A percentile compares a stretch with the other conserved stretches of the same genome.
phyloP scores from a whole-genome alignment of 495 filamentous ascomycete species.

The Terfezia claveryi region DNA sequence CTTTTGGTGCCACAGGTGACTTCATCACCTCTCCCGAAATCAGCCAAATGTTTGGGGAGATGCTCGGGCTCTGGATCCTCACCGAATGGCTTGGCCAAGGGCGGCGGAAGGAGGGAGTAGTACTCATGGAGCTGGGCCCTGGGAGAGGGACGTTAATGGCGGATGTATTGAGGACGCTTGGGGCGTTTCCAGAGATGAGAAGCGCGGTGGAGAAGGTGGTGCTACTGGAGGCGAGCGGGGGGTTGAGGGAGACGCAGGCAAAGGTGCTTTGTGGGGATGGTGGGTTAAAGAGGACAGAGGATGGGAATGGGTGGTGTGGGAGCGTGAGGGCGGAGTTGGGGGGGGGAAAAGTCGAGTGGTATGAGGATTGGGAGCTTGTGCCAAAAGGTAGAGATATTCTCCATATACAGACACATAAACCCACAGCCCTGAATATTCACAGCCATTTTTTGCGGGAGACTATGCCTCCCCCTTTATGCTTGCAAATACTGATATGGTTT shows the following conservation, averaged over 20 bases:
- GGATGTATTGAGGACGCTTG: constrained; percentile 68
- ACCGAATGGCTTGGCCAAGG: constrained; percentile 92
- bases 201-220: constrained; percentile 59
- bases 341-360: constrained; percentile 50
- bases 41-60: constrained; percentile 87
- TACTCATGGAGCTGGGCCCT: constrained; percentile 82
- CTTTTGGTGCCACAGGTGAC: constrained; percentile 77
- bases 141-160: constrained; percentile 93
- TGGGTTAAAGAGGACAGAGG: constrained; percentile 41
- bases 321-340: constrained; percentile 17
- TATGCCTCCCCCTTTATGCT: not conserved
- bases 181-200: not conserved
- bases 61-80: constrained; percentile 82
- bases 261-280: constrained; percentile 61
- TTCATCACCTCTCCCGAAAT: constrained; percentile 96
- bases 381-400: constrained; percentile 22
- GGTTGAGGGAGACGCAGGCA: constrained; percentile 54
- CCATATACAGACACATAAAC: not conserved
- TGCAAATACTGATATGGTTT: not conserved
- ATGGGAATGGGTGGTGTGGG: constrained; percentile 54
- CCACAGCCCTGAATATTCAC: too few species aligned
- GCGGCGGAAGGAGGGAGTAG: constrained; percentile 40
- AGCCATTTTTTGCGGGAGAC: not conserved
- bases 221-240: constrained; percentile 68
- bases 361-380: constrained; percentile 65